Base-by-base conservation (phyloP, 2,329 filamentous ascomycete species). In the Acrodontium crateriforme region DNA sequence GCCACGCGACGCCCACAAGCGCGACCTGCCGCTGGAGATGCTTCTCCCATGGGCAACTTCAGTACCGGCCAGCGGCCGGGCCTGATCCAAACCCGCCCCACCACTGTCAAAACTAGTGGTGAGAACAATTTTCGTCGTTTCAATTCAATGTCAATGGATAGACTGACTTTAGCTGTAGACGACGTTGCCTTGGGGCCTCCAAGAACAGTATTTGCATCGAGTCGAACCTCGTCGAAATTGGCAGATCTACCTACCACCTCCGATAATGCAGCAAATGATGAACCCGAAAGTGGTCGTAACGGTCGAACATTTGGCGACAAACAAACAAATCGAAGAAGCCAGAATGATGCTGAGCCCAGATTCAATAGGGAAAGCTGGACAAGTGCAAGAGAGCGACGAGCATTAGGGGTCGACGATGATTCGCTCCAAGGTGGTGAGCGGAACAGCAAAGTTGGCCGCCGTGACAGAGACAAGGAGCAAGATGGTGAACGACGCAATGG, bases 111-210 rank as follows among this genome's bases (percentile, higher is more conserved):
- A 16, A 37, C 27, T 24, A 41, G 47, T 15, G 47, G 45, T 48
- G 35, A 39, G 46, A 41, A 27, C 22, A 10, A 22, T 22, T 8
- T 22, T n/a, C n/a, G n/a, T n/a, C n/a, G n/a, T n/a, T n/a, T n/a
- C n/a, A n/a, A n/a, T 15, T 13, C 11, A 24, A 22, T 13, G 6
- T 13, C 20, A 13, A 5, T 30, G 21, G 13, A 10, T 12, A 9
- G n/a, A 11, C 14, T 26, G 11, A 25, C 16, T 12, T 16, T 18
- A 20, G n/a, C 8, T 24, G 24, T 8, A 45, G 85, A 92, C 44
- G 83, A 91, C 39, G 78, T 91, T 32, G 69, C 89, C 33, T 77
- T 93, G 32, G 84, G 81, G 9, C 84, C 84, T 12, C 81, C 84
- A 2, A 80, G 81, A 53, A 81, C 74, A 25, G 72, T 74, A 24